These are phyloP conservation scores for Pythium brachiatum DNA, from an alignment of 352 stramenopile species.

Conservation along the genomic window DNA sequence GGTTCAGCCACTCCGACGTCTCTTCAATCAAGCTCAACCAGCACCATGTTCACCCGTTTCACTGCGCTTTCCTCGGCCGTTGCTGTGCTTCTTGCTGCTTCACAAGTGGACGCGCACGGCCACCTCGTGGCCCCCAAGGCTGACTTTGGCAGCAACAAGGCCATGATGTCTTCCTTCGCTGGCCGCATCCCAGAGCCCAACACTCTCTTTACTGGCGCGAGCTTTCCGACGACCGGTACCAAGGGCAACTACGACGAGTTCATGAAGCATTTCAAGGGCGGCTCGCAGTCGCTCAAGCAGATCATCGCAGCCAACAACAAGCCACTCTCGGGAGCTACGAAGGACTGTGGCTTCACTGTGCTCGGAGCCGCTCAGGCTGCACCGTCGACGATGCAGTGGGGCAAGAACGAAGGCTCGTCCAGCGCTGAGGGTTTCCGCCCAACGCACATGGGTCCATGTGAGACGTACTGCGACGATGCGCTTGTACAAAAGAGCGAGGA, in stretches of 20 bases:
- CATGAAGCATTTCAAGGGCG: conserved; percentile 26
- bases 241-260: conserved; percentile 32
- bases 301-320: conserved; percentile 29
- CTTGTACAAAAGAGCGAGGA: conserved; percentile 27
- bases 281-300: conserved; percentile 16
- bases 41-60: background rate
- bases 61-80: background rate
- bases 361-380: conserved; percentile 23
- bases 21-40: no score
- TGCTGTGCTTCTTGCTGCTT: background rate
- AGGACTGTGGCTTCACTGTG: conserved; percentile 28
- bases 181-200: conserved; percentile 35
- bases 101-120: conserved; percentile 17
- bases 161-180: conserved; percentile 12
- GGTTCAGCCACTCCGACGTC: background rate
- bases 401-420: conserved; percentile 26
- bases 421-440: conserved; percentile 30
- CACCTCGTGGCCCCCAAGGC: conserved; percentile 21
- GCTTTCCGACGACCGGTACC: conserved; percentile 25
- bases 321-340: conserved; percentile 20
- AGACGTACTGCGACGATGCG: conserved; percentile 34
- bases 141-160: conserved; percentile 14
- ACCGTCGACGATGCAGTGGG: conserved; percentile 26
- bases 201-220: conserved; percentile 28
- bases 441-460: conserved; percentile 34